Evolutionary conservation across 2,329 filamentous ascomycete species (phyloP).

Genomic region (Meredithiella fracta): DNA sequence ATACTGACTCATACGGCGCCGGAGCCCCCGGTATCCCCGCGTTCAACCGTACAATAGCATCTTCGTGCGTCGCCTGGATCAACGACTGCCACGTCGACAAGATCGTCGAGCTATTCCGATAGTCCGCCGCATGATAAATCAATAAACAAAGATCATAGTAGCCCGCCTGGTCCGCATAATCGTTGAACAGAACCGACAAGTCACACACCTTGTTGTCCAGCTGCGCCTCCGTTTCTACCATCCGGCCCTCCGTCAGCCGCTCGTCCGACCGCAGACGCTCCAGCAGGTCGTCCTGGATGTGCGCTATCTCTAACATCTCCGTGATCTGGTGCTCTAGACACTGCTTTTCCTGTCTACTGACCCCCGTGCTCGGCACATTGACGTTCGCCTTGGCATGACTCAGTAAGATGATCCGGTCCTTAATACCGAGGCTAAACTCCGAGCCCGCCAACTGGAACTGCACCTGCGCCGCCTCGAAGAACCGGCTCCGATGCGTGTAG

Average conservation of each 20-base stretch:
- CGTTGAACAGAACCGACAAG: constrained; percentile 74
- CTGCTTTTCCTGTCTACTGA: constrained; percentile 68
- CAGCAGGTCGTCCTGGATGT: constrained; percentile 84
- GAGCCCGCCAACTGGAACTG: constrained; percentile 72
- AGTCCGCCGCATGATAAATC: constrained; percentile 83
- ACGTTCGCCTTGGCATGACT: constrained; percentile 86
- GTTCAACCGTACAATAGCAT: constrained; percentile 27
- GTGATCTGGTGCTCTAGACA: constrained; percentile 69
- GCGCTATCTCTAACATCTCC: constrained; percentile 78
- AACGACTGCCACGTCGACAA: constrained; percentile 69
- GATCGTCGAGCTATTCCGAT: constrained; percentile 76
- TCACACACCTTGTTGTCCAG: constrained; percentile 66
- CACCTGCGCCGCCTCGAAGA: constrained; percentile 73
- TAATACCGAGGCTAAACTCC: constrained; percentile 62
- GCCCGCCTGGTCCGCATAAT: constrained; percentile 73
- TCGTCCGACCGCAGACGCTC: constrained; percentile 58
- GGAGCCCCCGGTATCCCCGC: constrained; percentile 21
- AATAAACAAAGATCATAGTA: constrained; percentile 90
- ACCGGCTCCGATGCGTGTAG: constrained; percentile 69
- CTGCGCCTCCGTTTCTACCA: constrained; percentile 44
- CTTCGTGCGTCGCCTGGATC: constrained; percentile 53
- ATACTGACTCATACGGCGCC: constrained; percentile 54
- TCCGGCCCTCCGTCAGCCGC: constrained; percentile 48
- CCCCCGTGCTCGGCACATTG: constrained; percentile 60
- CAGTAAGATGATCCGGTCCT: constrained; percentile 74